Evolutionary conservation across 257 asterid genomes (phyloP).

Genomic region (Haberlea rhodopensis): DNA sequence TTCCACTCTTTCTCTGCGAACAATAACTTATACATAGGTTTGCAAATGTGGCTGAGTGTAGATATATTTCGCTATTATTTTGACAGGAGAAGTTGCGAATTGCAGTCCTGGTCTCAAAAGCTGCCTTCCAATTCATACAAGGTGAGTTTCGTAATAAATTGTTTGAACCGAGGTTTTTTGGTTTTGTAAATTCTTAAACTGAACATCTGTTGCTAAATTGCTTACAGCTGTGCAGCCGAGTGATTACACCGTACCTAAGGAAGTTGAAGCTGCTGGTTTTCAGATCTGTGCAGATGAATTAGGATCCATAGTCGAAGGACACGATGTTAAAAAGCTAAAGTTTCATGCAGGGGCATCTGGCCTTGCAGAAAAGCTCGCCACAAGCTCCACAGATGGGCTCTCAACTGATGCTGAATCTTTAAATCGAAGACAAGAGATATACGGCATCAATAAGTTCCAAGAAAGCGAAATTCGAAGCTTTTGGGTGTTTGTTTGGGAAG

Average conservation of each 20-base stretch:
- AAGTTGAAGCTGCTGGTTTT: constrained; percentile 69
- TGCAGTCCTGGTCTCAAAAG: constrained; percentile 85
- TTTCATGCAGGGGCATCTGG: constrained; percentile 72
- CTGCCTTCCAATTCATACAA: constrained; percentile 72
- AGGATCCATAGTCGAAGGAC: constrained; percentile 73
- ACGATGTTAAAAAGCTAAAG: constrained; percentile 56
- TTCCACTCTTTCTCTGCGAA: neutral
- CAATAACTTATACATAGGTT: neutral
- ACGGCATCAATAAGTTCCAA: constrained; percentile 65
- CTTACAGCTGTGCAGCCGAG: constrained; percentile 54
- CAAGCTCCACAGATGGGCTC: constrained; percentile 54
- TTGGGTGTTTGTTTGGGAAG: constrained; percentile 79
- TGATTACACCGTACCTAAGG: constrained; percentile 66
- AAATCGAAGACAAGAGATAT: constrained; percentile 46
- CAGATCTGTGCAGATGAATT: constrained; percentile 72
- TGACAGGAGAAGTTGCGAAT: constrained; percentile 76
- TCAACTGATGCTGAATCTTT: constrained; percentile 43
- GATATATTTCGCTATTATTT: neutral
- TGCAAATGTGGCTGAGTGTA: constrained; percentile 23
- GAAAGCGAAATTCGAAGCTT: constrained; percentile 56
- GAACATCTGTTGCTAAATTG: constrained; percentile 3
- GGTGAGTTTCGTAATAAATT: constrained; percentile 38
- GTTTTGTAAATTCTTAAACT: neutral
- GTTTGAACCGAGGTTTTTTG: neutral
- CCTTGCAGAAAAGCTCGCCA: constrained; percentile 52